phyloP scores from a whole-genome alignment of 2,329 filamentous ascomycete genomes.

The Hypomyces perniciosus region DNA sequence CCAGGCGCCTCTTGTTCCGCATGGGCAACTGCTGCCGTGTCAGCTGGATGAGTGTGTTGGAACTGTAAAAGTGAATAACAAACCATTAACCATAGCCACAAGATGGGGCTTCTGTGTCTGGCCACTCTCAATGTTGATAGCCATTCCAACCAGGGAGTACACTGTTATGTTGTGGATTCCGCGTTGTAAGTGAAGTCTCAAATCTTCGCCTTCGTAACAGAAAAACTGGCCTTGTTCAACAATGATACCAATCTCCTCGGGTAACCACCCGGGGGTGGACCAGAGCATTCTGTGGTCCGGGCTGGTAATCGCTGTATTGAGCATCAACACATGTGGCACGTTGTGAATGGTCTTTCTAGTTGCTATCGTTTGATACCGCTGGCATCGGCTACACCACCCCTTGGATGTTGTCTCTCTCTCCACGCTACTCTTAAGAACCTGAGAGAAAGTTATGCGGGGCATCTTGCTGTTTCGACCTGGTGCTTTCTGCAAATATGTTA shows the following conservation, averaged over 20 bases:
- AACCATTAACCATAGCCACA: constrained; percentile 84
- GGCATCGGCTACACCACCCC: constrained; percentile 90
- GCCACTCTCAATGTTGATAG: constrained; percentile 81
- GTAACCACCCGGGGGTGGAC: constrained; percentile 85
- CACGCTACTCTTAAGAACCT: constrained; percentile 86
- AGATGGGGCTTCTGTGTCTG: constrained; percentile 85
- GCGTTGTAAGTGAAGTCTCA: constrained; percentile 72
- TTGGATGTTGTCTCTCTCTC: constrained; percentile 83
- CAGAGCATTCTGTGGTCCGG: constrained; percentile 74
- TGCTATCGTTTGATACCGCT: constrained; percentile 80
- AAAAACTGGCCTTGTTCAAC: constrained; percentile 88
- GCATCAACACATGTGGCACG: constrained; percentile 77
- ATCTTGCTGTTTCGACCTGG: constrained; percentile 43
- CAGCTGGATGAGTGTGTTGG: not conserved
- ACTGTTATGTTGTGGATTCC: constrained; percentile 77
- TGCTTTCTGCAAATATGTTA: constrained; percentile 34
- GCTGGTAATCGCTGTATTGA: constrained; percentile 72
- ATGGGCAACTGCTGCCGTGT: constrained; percentile 50
- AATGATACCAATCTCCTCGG: constrained; percentile 88
- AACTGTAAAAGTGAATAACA: constrained; percentile 13
- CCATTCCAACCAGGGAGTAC: constrained; percentile 86
- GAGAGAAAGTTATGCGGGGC: constrained; percentile 67
- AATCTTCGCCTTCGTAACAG: constrained; percentile 88
- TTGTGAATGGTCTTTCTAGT: constrained; percentile 79
- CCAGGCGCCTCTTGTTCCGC: constrained; percentile 53